phyloP scores from a whole-genome alignment of 1,139 yeast species.

The Blastobotrys ciferrii region DNA sequence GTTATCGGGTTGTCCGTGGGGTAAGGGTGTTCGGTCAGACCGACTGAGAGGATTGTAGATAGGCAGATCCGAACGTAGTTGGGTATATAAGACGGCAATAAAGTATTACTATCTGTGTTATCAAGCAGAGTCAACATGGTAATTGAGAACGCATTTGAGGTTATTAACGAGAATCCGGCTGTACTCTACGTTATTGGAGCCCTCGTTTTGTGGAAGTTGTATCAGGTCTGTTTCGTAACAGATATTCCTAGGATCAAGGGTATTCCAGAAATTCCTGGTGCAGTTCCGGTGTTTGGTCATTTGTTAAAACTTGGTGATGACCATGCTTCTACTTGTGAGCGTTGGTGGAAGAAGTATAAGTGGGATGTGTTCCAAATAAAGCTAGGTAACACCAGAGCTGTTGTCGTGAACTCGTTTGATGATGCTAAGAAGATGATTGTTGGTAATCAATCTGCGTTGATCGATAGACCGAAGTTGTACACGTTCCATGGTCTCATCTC shows the following conservation, averaged over 20 bases:
- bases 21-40: neutral
- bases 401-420: slow-evolving; percentile 58
- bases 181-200: neutral
- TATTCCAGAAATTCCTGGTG: slow-evolving; percentile 44
- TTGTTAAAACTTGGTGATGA: slow-evolving; percentile 26
- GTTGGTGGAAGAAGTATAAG: slow-evolving; percentile 27
- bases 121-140: neutral
- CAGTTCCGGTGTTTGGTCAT: slow-evolving; percentile 27
- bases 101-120: neutral
- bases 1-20: neutral
- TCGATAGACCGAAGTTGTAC: slow-evolving; percentile 58
- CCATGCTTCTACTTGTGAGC: slow-evolving; percentile 28
- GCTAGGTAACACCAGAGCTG: slow-evolving; percentile 50
- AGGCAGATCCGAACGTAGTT: neutral
- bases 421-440: slow-evolving; percentile 52
- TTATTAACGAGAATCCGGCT: neutral
- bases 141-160: neutral
- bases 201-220: slow-evolving; percentile 9
- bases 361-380: slow-evolving; percentile 51
- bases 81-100: neutral
- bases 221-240: slow-evolving; percentile 23
- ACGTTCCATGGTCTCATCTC: slow-evolving; percentile 64
- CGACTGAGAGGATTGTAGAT: neutral
- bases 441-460: slow-evolving; percentile 49
- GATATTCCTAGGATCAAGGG: slow-evolving; percentile 39